These are phyloP conservation scores for Striga hermonthica DNA, from an alignment of 305 asterid species.

Conservation along the genomic window DNA sequence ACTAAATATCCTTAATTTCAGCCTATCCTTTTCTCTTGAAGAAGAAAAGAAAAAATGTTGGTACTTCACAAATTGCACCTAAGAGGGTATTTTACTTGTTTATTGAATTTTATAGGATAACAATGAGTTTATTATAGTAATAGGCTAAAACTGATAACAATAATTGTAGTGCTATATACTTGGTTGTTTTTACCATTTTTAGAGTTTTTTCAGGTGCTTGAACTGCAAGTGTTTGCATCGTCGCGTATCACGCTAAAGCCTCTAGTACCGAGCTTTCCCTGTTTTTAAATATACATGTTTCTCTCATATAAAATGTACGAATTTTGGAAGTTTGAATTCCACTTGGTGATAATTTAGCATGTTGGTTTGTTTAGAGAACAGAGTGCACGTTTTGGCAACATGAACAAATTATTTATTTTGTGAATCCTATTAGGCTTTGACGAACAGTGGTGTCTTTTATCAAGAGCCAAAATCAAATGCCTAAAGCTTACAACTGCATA, in stretches of 20 bases:
- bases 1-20: not conserved
- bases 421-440: no score
- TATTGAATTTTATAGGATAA: no score
- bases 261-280: conserved; percentile 77
- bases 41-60: no score
- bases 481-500: no score
- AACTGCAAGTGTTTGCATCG: conserved; percentile 83
- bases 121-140: not conserved
- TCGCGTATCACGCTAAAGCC: conserved; percentile 84
- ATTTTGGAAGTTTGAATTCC: not conserved
- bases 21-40: not conserved
- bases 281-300: conserved; percentile 70
- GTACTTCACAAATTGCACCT: no score
- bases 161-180: not conserved
- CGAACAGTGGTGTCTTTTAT: no score
- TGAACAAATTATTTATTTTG: no score
- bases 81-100: no score
- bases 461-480: not conserved
- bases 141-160: not conserved
- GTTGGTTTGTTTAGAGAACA: no score
- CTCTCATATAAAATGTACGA: conserved; percentile 83
- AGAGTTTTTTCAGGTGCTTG: conserved; percentile 60
- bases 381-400: no score
- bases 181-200: not conserved
- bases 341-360: no score